Conservation (phyloP, 768 basidiomycete species). For the Kwoniella shandongensis region DNA sequence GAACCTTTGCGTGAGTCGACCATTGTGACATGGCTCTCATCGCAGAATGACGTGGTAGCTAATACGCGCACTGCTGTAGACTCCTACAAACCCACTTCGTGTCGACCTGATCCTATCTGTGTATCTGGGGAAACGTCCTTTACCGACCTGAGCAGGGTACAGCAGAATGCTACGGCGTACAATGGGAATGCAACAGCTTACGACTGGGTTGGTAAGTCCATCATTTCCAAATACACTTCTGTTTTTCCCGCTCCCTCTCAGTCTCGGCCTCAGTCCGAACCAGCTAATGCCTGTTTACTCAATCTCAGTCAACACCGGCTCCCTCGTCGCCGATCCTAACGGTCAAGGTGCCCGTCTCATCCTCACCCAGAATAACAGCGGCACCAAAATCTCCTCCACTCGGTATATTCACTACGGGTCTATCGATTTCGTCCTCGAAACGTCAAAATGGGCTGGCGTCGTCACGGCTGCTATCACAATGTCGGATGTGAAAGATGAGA, state of each 20-base stretch:
- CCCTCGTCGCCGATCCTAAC: slow-evolving; percentile 27
- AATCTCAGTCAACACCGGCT: slow-evolving; percentile 21
- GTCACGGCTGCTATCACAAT: slow-evolving; percentile 72
- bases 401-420: slow-evolving; percentile 79
- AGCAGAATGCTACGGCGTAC: slow-evolving; percentile 65
- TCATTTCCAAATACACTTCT: no score
- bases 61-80: no score
- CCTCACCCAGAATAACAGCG: slow-evolving; percentile 68
- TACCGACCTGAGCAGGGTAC: slow-evolving; percentile 61
- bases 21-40: background rate
- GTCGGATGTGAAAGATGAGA: slow-evolving; percentile 64
- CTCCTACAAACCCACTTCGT: slow-evolving; percentile 67
- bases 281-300: background rate
- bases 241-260: no score
- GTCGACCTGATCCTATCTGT: slow-evolving; percentile 69
- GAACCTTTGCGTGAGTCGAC: slow-evolving; percentile 64
- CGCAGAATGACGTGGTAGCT: background rate
- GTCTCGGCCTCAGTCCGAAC: background rate
- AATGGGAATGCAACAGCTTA: slow-evolving; percentile 73
- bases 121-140: slow-evolving; percentile 56
- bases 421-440: slow-evolving; percentile 58
- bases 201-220: slow-evolving; percentile 54
- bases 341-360: slow-evolving; percentile 55
- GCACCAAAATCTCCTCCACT: slow-evolving; percentile 75
- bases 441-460: slow-evolving; percentile 74